Evolutionary conservation across 2,329 filamentous ascomycete species (phyloP).

Genomic region (Colletotrichum lentis): DNA sequence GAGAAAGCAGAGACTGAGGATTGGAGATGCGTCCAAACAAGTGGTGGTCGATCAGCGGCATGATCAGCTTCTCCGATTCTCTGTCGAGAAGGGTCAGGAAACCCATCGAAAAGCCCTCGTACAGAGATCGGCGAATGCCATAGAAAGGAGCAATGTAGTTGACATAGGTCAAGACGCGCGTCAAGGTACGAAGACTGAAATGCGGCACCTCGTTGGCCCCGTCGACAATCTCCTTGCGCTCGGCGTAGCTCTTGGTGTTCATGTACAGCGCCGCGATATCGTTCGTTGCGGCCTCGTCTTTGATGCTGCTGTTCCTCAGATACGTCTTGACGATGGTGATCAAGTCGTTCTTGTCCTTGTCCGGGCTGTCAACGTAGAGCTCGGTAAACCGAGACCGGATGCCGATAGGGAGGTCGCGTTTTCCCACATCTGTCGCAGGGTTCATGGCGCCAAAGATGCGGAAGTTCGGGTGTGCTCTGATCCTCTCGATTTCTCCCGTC

Average conservation of each 20-base stretch:
- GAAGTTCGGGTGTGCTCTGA: slow-evolving; percentile 90
- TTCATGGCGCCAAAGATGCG: slow-evolving; percentile 99
- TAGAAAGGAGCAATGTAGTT: slow-evolving; percentile 84
- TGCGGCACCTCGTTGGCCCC: slow-evolving; percentile 95
- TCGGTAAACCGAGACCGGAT: slow-evolving; percentile 94
- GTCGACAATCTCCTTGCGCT: slow-evolving; percentile 87
- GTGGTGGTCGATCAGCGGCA: slow-evolving; percentile 81
- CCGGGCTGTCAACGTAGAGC: slow-evolving; percentile 90
- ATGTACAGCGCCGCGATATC: slow-evolving; percentile 90
- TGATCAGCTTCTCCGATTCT: slow-evolving; percentile 79
- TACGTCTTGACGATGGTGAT: slow-evolving; percentile 89
- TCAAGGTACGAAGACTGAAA: slow-evolving; percentile 94
- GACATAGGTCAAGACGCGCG: slow-evolving; percentile 87
- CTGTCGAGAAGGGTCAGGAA: slow-evolving; percentile 89
- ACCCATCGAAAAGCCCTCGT: slow-evolving; percentile 97
- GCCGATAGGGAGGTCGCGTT: slow-evolving; percentile 89
- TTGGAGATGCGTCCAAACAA: slow-evolving; percentile 77
- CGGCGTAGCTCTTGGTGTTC: slow-evolving; percentile 81
- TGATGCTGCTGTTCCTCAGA: slow-evolving; percentile 74
- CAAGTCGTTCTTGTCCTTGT: slow-evolving; percentile 85
- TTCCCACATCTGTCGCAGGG: slow-evolving; percentile 95
- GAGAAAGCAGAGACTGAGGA: slow-evolving; percentile 76
- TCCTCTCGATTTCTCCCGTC: slow-evolving; percentile 89
- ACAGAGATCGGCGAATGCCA: slow-evolving; percentile 83
- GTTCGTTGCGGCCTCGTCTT: slow-evolving; percentile 76